A percentile compares a stretch with the other conserved stretches of the same genome.
Conservation (phyloP, 2,329 filamentous ascomycete species). For the Fusarium circinatum region DNA sequence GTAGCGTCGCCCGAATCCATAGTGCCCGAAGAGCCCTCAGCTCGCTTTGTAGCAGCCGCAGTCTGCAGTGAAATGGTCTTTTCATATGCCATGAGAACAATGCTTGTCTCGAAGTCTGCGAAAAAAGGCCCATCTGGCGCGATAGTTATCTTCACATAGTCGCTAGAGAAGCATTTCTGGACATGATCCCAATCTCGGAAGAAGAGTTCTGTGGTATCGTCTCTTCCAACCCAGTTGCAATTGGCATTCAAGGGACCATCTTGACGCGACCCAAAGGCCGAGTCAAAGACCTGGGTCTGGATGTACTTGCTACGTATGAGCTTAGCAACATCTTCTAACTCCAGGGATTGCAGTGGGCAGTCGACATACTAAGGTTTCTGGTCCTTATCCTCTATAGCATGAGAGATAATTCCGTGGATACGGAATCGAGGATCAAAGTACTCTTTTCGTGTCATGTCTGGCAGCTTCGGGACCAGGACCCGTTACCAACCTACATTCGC, state of each 20-base stretch:
- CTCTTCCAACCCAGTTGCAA: background rate
- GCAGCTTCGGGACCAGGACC: background rate
- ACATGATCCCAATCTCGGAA: background rate
- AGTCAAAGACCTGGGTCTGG: background rate
- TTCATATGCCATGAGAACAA: background rate
- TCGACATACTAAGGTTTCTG: background rate
- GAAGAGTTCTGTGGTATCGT: background rate
- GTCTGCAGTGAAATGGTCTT: background rate
- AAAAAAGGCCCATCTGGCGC: background rate
- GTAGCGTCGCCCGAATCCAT: background rate
- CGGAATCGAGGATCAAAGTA: background rate
- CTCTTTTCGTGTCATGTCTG: background rate
- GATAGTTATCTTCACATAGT: background rate
- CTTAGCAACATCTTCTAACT: background rate
- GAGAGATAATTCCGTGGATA: background rate
- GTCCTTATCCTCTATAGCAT: background rate
- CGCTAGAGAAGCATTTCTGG: background rate
- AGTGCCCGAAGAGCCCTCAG: fast-evolving
- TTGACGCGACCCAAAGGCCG: background rate
- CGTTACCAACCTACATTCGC: background rate
- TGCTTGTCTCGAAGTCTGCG: background rate
- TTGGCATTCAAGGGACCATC: background rate
- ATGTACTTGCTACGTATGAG: background rate
- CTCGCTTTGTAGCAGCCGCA: background rate
- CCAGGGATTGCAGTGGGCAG: background rate